Evolutionary conservation across 306 rosid genomes (phyloP), one percentile per base, ranked within the genome.

Genomic region (Castanospermum australe): DNA sequence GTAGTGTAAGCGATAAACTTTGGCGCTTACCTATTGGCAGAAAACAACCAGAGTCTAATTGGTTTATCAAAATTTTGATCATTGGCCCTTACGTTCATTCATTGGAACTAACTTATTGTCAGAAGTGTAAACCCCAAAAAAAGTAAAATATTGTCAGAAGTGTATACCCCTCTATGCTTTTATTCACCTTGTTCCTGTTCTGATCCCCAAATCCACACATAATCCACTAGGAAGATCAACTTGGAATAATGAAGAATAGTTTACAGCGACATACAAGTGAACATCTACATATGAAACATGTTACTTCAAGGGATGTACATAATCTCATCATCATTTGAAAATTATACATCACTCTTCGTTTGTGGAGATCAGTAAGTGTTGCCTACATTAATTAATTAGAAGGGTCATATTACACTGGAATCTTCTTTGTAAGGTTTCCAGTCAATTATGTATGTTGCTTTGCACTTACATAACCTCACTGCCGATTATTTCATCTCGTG

Each of bases 291-390:
- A 28, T 28, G 32, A 28, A 1, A 28, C 7, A n/a, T n/a, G n/a
- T n/a, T n/a, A n/a, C 25, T 62, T 63, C 17, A 14, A 62, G 8
- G 3, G 0, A 62, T 67, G 55, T 6, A 42, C 56, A 22, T 13
- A 42, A 42, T 67, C 17, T 67, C 21, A 67, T 14, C 12, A 48
- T 24, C 81, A 69, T 69, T 70, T 15, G 13, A 65, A 83, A 65
- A 63, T 17, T 71, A 5, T 22, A 30, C 67, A 33, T 12, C n/a
- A 35, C 5, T 30, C 65, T 18, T 11, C 9, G 51, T 24, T 56
- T 44, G 54, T 75, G 25, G 21, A 57, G 25, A 20, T 8, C 51
- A 44, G 13, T 12, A 18, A 39, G 0, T 17, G 41, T 42, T 6
- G 15, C 14, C 36, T 10, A 15, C 13, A 73, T 20, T 42, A 52